Base-by-base conservation (phyloP, 2,329 filamentous ascomycete species). In the Aspergillus brunneoviolaceus region DNA sequence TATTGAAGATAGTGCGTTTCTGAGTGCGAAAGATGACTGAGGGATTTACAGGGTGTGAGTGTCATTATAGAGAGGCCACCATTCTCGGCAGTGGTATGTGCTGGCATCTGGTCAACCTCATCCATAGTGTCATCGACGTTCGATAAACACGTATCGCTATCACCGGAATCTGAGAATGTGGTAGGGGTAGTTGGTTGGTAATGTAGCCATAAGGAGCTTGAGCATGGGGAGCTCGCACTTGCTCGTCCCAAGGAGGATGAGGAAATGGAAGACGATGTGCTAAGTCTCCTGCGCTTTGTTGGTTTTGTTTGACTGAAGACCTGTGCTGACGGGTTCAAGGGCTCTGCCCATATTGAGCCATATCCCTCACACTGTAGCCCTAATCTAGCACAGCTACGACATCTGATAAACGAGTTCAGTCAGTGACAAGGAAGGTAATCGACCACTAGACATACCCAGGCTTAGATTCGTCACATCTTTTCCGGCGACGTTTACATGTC, bases 1-100 rank as follows among this genome's bases (percentile, higher is more conserved):
- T 76, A 76, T 64, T 76, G 74, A 23, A 77, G 69, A 58, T 76
- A 77, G 49, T 74, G 70, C 23, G 67, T 67, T 62, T 77, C 74
- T 39, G 68, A 58, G 9, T 64, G 53, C 1, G 73, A 71, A 11
- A 75, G 58, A 59, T 73, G 71, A 47, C 62, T 71, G 27, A 69
- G 61, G 31, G 62, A 52, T 29, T 65, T 59, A 11, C 59, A 63
- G 3, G 66, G 68, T 10, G 58, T 63, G 10, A 60, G 62, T 12
- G 64, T 47, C 10, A 63, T 56, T 14, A 69, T 21, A 10, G 56
- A 45, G 12, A 66, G 49, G 29, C 58, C 10, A n/a, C 3, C 5
- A 33, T 12, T 33, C 29, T 60, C 27, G 23, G 12, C 19, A n/a
- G 21, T 9, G 12, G 23, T 27, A 14, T 3, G n/a, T 29, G 55